A percentile compares a stretch with the other conserved stretches of the same genome.
phyloP scores from a whole-genome alignment of 2,329 filamentous ascomycete genomes.

The Colletotrichum nymphaeae region DNA sequence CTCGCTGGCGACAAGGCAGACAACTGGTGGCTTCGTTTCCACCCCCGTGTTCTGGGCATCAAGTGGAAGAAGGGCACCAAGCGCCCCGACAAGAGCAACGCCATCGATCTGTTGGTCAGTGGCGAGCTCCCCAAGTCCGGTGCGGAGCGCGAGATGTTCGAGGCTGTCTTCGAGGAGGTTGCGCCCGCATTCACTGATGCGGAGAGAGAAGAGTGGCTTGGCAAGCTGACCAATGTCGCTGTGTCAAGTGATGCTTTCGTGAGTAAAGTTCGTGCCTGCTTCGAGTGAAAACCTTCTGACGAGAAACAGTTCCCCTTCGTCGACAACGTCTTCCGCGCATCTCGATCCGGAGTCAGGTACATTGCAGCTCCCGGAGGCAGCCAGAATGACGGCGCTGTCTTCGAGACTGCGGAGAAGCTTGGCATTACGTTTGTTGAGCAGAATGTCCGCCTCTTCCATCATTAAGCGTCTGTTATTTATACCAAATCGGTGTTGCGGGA shows the following conservation, averaged over 20 bases:
- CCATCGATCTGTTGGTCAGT: conserved; percentile 93
- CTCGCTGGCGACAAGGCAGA: conserved; percentile 98
- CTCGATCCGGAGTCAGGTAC: conserved; percentile 92
- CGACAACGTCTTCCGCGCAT: conserved; percentile 95
- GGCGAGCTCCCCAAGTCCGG: conserved; percentile 88
- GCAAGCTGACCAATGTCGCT: conserved; percentile 83
- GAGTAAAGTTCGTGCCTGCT: conserved; percentile 54
- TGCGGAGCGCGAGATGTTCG: conserved; percentile 86
- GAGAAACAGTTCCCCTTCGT: conserved; percentile 87
- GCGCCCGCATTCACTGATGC: conserved; percentile 83
- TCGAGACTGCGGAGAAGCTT: conserved; percentile 90
- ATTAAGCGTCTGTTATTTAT: conserved; percentile 63
- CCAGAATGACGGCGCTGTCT: conserved; percentile 84
- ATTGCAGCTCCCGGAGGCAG: conserved; percentile 93
- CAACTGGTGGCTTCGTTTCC: conserved; percentile 99
- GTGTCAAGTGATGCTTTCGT: conserved; percentile 96
- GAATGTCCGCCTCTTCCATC: conserved; percentile 93
- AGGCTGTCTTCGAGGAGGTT: conserved; percentile 90
- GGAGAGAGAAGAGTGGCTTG: conserved; percentile 88
- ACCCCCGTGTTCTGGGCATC: conserved; percentile 86
- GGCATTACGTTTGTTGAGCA: conserved; percentile 97
- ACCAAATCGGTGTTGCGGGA: conserved; percentile 27
- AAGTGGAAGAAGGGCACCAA: conserved; percentile 99
- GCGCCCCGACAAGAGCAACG: conserved; percentile 97
- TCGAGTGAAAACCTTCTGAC: conserved; percentile 40